Evolutionary conservation across 2,329 filamentous ascomycete genomes (phyloP).

Genomic region (Sclerotiophoma versabilis): DNA sequence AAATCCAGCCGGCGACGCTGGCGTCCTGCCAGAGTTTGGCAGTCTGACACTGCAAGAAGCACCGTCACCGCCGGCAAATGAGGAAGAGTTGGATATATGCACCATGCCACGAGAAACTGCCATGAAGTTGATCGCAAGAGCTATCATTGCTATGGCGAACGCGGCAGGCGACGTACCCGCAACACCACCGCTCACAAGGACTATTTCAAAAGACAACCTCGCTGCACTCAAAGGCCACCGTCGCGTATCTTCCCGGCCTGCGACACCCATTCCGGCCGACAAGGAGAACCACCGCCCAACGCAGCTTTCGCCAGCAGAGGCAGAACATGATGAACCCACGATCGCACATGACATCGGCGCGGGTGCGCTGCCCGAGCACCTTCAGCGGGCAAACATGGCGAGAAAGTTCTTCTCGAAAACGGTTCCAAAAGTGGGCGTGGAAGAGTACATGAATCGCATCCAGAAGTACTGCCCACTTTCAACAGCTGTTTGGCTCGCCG

Average conservation of each 20-base stretch:
- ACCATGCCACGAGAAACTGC: conserved; percentile 75
- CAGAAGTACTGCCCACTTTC: conserved; percentile 94
- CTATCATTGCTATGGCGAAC: conserved; percentile 66
- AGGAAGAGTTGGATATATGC: conserved; percentile 70
- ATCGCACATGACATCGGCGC: conserved; percentile 59
- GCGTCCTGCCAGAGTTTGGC: conserved; percentile 48
- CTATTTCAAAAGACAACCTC: conserved; percentile 57
- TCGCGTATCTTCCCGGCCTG: conserved; percentile 48
- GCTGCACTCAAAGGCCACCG: conserved; percentile 36
- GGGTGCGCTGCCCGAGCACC: conserved; percentile 73
- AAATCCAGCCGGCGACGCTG: conserved; percentile 51
- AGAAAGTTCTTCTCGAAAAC: conserved; percentile 93
- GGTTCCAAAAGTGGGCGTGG: conserved; percentile 80
- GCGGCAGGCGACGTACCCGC: conserved; percentile 80
- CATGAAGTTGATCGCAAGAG: conserved; percentile 76
- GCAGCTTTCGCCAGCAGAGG: conserved; percentile 59
- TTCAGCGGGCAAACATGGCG: conserved; percentile 85
- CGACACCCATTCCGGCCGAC: conserved; percentile 50
- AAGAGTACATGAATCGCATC: conserved; percentile 84
- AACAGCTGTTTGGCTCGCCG: conserved; percentile 89
- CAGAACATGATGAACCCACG: conserved; percentile 57
- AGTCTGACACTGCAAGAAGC: conserved; percentile 44
- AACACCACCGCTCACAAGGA: conserved; percentile 73
- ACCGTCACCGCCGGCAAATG: conserved; percentile 49
- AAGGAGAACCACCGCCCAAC: conserved; percentile 50